Evolutionary conservation across 257 asterid species (phyloP).

Genomic region (Apocynum venetum): DNA sequence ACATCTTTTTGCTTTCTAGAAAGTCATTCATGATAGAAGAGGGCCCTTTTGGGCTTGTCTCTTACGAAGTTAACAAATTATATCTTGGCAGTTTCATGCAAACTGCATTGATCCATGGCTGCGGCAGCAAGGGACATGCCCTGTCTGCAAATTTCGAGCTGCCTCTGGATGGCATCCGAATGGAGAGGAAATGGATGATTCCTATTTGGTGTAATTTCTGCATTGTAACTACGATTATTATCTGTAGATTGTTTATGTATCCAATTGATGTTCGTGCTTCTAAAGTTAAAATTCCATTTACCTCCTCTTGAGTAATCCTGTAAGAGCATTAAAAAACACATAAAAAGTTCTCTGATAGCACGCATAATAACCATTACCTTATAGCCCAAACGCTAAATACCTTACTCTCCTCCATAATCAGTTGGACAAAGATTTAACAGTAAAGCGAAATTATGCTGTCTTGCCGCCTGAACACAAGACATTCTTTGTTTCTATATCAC

Average conservation of each 20-base stretch:
- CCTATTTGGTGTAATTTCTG: conserved; percentile 20
- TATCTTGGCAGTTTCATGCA: conserved; percentile 72
- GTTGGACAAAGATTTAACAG: no score
- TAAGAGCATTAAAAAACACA: background rate
- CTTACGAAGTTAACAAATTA: background rate
- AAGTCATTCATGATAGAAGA: conserved; percentile 8
- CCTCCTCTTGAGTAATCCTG: background rate
- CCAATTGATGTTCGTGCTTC: conserved; percentile 1
- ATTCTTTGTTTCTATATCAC: no score
- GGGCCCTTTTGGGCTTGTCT: background rate
- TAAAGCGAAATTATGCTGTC: no score
- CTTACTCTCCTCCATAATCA: no score
- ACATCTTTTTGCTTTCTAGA: background rate
- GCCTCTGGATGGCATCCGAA: conserved; percentile 33
- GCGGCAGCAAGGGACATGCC: conserved; percentile 96
- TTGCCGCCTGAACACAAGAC: no score
- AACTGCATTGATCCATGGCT: conserved; percentile 98
- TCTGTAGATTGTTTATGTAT: background rate
- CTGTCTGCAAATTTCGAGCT: conserved; percentile 88
- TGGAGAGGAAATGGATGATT: conserved; percentile 19
- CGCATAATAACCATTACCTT: no score
- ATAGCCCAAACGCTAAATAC: no score
- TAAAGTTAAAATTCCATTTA: background rate
- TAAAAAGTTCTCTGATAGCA: no score
- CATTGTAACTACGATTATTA: no score